These are phyloP conservation scores for Pseudoperonospora humuli DNA, from an alignment of 352 stramenopile species.

Conservation along the genomic window DNA sequence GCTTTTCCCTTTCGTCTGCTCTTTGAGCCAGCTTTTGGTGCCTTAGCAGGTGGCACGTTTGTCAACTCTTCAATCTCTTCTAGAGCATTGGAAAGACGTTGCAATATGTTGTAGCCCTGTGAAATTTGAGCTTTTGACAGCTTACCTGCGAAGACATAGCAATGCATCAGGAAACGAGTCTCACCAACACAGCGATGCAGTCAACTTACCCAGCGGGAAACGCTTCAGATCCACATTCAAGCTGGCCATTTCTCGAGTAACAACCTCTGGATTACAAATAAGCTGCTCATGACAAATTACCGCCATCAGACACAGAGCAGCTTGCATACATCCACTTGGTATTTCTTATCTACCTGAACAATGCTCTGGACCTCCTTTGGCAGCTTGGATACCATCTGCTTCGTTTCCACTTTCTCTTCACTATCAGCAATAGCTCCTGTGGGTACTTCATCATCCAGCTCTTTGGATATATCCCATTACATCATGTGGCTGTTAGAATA, in stretches of 20 bases:
- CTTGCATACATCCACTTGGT: not conserved
- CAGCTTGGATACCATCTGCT: constrained; percentile 20
- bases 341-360: constrained; percentile 22
- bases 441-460: constrained; percentile 32
- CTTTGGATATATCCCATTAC: constrained; percentile 8
- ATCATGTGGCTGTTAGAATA: not conserved
- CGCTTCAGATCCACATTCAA: constrained; percentile 50
- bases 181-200: not conserved
- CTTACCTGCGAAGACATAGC: constrained; percentile 14
- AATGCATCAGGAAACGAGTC: not conserved
- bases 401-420: constrained; percentile 20
- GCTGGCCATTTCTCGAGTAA: constrained; percentile 35
- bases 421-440: constrained; percentile 16
- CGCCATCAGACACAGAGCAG: not conserved
- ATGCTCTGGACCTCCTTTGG: constrained; percentile 29
- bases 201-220: constrained; percentile 32
- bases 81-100: constrained; percentile 35
- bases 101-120: constrained; percentile 45
- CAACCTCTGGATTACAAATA: constrained; percentile 43
- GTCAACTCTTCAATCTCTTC: constrained; percentile 31
- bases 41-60: constrained; percentile 10
- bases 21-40: constrained; percentile 12
- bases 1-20: constrained; percentile 19
- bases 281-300: constrained; percentile 18
- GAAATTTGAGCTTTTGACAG: constrained; percentile 57